phyloP scores from a whole-genome alignment of 108 stramenopile genomes.

The Discostella stelligeroides region DNA sequence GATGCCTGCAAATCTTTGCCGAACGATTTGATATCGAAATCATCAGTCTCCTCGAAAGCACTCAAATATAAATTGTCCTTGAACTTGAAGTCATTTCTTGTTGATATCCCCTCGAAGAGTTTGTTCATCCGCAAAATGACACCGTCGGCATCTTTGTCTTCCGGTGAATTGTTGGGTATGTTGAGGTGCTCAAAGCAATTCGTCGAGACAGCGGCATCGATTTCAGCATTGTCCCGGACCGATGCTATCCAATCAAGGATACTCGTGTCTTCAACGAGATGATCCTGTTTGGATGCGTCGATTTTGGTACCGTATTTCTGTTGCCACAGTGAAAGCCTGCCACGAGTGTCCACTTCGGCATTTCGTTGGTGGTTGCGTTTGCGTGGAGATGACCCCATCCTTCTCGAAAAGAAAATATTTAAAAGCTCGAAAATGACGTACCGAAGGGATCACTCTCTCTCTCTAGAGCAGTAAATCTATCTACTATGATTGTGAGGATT shows the following conservation, averaged over 20 bases:
- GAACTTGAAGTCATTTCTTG: conserved; percentile 1
- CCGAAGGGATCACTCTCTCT: too few species aligned
- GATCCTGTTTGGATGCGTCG: not conserved
- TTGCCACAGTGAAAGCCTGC: conserved; percentile 6
- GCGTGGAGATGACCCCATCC: too few species aligned
- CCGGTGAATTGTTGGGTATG: not conserved
- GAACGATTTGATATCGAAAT: conserved; percentile 10
- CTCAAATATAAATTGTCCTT: not conserved
- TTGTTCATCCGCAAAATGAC: conserved; percentile 14
- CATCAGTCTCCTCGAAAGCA: not conserved
- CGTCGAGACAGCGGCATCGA: not conserved
- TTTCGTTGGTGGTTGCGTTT: too few species aligned
- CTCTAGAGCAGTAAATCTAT: too few species aligned
- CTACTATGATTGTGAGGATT: too few species aligned
- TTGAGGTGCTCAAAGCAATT: not conserved
- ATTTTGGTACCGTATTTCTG: conserved; percentile 9
- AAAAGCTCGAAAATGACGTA: too few species aligned
- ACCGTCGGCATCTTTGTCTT: conserved; percentile 9
- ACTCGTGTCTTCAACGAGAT: not conserved
- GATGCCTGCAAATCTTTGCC: conserved; percentile 8
- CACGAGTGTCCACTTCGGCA: too few species aligned
- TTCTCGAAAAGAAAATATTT: too few species aligned
- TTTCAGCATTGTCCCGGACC: not conserved
- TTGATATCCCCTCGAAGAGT: not conserved
- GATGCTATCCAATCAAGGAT: conserved; percentile 12